Evolutionary conservation across 768 basidiomycete genomes (phyloP).

Genomic region (Tylopilus subfusipes): DNA sequence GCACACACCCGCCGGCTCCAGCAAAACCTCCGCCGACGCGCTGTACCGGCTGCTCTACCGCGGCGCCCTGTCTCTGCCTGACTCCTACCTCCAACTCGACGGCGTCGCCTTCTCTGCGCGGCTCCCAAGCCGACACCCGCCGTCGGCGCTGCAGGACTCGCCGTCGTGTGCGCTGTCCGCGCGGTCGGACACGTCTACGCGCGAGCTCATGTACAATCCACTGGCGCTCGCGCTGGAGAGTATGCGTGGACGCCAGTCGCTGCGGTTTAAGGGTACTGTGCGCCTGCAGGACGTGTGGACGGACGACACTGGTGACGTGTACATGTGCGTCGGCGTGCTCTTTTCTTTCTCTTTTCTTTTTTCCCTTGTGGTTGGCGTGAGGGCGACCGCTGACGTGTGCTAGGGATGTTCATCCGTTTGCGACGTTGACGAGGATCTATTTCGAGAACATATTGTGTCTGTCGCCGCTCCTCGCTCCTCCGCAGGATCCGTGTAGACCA

Average conservation of each 20-base stretch:
- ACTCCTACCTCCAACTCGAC: constrained; percentile 68
- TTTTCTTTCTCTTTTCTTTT: too few species aligned
- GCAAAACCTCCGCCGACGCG: constrained; percentile 3
- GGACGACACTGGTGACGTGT: constrained; percentile 53
- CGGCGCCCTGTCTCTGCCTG: constrained; percentile 68
- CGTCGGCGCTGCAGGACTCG: constrained; percentile 31
- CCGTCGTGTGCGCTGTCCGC: constrained; percentile 24
- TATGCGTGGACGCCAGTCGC: constrained; percentile 69
- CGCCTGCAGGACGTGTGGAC: constrained; percentile 53
- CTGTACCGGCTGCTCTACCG: constrained; percentile 63
- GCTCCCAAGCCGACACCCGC: constrained; percentile 28
- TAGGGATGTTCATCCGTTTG: constrained; percentile 70
- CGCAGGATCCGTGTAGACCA: constrained; percentile 18
- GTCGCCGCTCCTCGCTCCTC: constrained; percentile 28
- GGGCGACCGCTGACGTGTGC: not conserved
- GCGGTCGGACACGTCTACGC: constrained; percentile 23
- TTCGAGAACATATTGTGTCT: constrained; percentile 72
- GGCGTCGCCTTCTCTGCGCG: constrained; percentile 66
- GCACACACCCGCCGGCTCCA: not conserved
- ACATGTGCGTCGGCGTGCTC: constrained; percentile 37
- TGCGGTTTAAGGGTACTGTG: constrained; percentile 55
- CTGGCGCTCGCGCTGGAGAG: constrained; percentile 72
- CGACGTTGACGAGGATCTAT: constrained; percentile 58
- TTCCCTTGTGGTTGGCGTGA: too few species aligned
- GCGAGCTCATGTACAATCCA: constrained; percentile 58